Conservation (phyloP, 805 yeast genomes). For the Hanseniaspora pseudoguilliermondii region DNA sequence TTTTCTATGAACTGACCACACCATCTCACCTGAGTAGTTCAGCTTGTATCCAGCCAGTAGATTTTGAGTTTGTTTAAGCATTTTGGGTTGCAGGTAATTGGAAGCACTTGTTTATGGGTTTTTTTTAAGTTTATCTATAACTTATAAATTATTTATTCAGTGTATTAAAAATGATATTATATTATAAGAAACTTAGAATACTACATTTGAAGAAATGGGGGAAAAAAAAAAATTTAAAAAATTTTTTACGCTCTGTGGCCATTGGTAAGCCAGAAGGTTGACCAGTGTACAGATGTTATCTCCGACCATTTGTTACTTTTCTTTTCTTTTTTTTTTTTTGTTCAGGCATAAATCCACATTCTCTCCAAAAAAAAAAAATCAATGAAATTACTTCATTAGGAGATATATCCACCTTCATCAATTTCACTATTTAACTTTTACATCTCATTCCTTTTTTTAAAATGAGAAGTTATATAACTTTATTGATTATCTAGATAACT, state of each 20-base stretch:
- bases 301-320: too few species aligned
- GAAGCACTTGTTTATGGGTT: background rate
- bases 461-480: background rate
- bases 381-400: background rate
- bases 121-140: background rate
- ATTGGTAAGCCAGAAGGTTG: too few species aligned
- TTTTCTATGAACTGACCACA: slow-evolving; percentile 11
- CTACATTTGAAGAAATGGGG: too few species aligned
- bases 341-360: too few species aligned
- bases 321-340: background rate
- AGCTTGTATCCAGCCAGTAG: slow-evolving; percentile 11
- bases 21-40: slow-evolving; percentile 8
- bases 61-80: slow-evolving; percentile 5
- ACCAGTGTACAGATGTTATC: too few species aligned
- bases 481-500: too few species aligned
- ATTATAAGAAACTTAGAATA: too few species aligned
- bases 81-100: background rate
- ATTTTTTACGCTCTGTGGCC: too few species aligned
- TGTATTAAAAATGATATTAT: too few species aligned
- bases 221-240: background rate
- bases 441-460: background rate
- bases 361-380: background rate
- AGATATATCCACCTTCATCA: background rate
- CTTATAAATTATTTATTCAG: background rate
- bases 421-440: too few species aligned